A percentile compares a stretch with the other conserved stretches of the same genome.
Conservation (phyloP, 805 yeast genomes). For the Saccharomycopsis fodiens region DNA sequence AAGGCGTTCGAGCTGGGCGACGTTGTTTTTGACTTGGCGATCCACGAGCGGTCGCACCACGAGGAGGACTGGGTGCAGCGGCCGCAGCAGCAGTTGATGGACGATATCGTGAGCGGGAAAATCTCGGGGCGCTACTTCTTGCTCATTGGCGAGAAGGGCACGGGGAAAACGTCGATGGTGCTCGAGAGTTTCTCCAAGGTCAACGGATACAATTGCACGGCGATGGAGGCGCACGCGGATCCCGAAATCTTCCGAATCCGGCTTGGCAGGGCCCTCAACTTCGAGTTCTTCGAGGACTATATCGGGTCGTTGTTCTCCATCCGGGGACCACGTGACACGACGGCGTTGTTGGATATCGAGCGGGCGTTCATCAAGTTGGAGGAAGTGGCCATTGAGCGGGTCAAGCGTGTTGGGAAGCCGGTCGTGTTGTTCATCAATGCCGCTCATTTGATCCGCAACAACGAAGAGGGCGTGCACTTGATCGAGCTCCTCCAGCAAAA, state of each 20-base stretch:
- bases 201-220: conserved; percentile 55
- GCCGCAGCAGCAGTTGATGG: conserved; percentile 56
- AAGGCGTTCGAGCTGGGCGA: conserved; percentile 62
- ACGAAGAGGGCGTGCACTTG: conserved; percentile 63
- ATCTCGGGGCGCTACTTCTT: conserved; percentile 61
- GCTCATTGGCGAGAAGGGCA: conserved; percentile 78
- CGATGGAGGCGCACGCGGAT: conserved; percentile 78
- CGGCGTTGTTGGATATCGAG: conserved; percentile 74
- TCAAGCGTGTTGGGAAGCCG: conserved; percentile 40
- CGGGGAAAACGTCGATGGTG: conserved; percentile 74
- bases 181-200: conserved; percentile 62
- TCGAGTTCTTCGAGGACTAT: conserved; percentile 71
- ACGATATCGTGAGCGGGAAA: conserved; percentile 59
- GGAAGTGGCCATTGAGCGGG: conserved; percentile 53
- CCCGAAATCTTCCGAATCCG: conserved; percentile 75
- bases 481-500: conserved; percentile 76
- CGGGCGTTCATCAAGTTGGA: conserved; percentile 73
- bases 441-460: conserved; percentile 67
- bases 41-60: conserved; percentile 35
- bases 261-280: conserved; percentile 67
- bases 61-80: conserved; percentile 60
- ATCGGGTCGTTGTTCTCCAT: conserved; percentile 75
- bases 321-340: conserved; percentile 78
- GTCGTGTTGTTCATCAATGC: conserved; percentile 64
- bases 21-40: conserved; percentile 51